Evolutionary conservation across 257 asterid genomes (phyloP).

Genomic region (Solanum appendiculatum): DNA sequence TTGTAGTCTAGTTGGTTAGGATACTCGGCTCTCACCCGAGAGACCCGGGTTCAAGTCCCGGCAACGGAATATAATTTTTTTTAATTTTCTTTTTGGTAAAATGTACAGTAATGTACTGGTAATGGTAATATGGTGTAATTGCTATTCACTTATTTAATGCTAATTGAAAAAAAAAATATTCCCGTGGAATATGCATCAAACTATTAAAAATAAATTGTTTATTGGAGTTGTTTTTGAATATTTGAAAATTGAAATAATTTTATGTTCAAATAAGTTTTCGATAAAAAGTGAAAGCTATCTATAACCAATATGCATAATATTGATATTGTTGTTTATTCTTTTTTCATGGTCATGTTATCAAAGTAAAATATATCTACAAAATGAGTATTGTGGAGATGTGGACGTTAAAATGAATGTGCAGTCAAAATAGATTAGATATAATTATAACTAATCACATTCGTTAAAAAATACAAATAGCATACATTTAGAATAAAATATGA

Average conservation of each 20-base stretch:
- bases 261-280: not conserved
- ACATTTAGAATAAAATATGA: not conserved
- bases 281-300: too few relatives aligned
- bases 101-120: not conserved
- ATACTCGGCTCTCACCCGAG: constrained; percentile 98
- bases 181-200: not conserved
- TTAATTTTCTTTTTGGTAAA: not conserved
- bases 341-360: not conserved
- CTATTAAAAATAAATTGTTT: not conserved
- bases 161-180: not conserved
- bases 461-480: not conserved
- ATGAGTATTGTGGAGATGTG: not conserved
- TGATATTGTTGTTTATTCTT: not conserved
- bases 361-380: not conserved
- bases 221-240: not conserved
- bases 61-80: constrained; percentile 23
- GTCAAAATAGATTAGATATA: too few relatives aligned
- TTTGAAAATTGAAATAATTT: not conserved
- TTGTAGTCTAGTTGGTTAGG: constrained; percentile 97
- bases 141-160: not conserved
- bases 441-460: not conserved
- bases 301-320: not conserved
- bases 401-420: not conserved
- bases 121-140: not conserved
- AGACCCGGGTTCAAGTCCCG: constrained; percentile 92